Percentiles rank a stretch among this genome's conserved stretches.
These are phyloP conservation scores for Serendipita vermifera DNA, from an alignment of 768 basidiomycete species.

Conservation along the genomic window DNA sequence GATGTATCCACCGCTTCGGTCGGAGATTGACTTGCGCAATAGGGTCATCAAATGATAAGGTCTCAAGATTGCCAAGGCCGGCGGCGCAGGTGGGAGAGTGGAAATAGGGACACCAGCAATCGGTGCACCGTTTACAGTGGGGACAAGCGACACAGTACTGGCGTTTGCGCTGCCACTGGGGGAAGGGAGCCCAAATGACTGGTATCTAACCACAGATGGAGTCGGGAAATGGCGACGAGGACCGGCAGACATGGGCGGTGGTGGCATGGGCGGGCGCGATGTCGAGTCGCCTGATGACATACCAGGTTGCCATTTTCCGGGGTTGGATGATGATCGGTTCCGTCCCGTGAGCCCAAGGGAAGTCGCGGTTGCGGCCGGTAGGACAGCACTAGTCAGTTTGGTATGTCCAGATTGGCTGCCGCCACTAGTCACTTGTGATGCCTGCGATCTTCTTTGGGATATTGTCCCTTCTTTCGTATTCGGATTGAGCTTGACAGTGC, in stretches of 20 bases:
- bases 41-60: conserved; percentile 87
- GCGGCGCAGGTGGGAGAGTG: conserved; percentile 60
- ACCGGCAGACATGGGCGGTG: neutral
- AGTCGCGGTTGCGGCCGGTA: conserved; percentile 20
- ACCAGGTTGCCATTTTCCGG: conserved; percentile 25
- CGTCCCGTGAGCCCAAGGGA: conserved; percentile 23
- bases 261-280: neutral
- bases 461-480: conserved; percentile 53
- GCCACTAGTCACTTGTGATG: neutral
- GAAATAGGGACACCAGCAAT: conserved; percentile 52
- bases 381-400: conserved; percentile 11
- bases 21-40: conserved; percentile 64
- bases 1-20: conserved; percentile 73
- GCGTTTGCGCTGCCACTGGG: neutral
- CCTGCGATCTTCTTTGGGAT: conserved; percentile 40
- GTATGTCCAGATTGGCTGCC: neutral
- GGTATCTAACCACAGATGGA: conserved; percentile 11
- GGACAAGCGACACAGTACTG: conserved; percentile 28
- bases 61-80: conserved; percentile 59
- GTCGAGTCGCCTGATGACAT: conserved; percentile 11
- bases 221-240: conserved; percentile 26
- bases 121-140: conserved; percentile 37
- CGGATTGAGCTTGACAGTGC: conserved; percentile 37
- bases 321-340: conserved; percentile 21
- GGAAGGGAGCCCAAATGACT: conserved; percentile 5